Conservation (phyloP, 192 early-diverging fungal species). For the Backusella australiensis region DNA sequence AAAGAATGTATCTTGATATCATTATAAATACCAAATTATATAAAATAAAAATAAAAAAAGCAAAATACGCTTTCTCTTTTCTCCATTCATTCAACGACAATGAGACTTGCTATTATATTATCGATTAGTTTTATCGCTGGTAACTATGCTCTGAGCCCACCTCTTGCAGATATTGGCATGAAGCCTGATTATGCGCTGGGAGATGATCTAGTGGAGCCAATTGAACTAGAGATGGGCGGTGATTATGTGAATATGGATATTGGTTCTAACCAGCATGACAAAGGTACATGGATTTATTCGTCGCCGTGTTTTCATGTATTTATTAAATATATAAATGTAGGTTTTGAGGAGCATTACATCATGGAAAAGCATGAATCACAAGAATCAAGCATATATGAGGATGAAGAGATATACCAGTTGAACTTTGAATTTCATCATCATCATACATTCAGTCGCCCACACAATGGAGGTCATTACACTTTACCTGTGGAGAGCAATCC, state of each 20-base stretch:
- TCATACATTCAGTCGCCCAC: neutral
- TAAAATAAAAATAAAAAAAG: neutral
- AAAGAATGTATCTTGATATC: neutral
- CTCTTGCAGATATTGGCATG: neutral
- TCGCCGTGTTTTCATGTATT: too few species aligned
- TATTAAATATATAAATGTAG: too few species aligned
- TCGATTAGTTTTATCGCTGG: neutral
- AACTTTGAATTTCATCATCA: neutral
- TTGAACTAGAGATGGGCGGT: neutral
- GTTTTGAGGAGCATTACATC: too few species aligned
- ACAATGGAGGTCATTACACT: neutral
- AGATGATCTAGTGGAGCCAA: neutral
- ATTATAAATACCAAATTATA: neutral
- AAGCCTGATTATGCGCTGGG: neutral
- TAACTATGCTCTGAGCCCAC: neutral
- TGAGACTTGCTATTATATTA: neutral
- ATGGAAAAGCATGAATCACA: too few species aligned
- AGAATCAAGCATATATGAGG: too few species aligned
- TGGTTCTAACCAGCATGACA: neutral
- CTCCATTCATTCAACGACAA: neutral
- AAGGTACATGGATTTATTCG: neutral
- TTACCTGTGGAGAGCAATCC: neutral
- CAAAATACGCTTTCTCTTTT: neutral
- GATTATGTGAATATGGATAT: conserved; percentile 1
- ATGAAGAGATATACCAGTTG: neutral